phyloP scores from a whole-genome alignment of 306 rosid species.

The Inga oerstediana region DNA sequence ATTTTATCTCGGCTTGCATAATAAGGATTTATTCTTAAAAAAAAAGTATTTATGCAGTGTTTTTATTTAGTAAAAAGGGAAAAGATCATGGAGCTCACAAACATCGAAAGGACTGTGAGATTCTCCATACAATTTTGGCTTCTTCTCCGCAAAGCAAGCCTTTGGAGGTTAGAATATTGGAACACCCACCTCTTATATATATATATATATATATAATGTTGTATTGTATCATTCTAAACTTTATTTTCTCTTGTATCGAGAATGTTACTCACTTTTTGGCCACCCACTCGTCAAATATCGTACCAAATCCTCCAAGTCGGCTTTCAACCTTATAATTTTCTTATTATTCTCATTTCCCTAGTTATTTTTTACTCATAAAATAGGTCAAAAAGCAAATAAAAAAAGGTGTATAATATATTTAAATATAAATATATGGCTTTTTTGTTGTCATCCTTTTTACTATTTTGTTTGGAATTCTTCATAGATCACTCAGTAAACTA shows the following conservation, averaged over 20 bases:
- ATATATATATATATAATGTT: not conserved
- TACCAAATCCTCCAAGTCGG: slow-evolving; percentile 29
- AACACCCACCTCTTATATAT: not conserved
- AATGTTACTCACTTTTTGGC: slow-evolving; percentile 22
- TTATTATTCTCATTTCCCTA: slow-evolving; percentile 21
- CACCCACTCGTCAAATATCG: slow-evolving; percentile 15
- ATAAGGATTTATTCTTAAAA: too few relatives aligned
- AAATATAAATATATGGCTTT: too few relatives aligned
- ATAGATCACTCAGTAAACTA: too few relatives aligned
- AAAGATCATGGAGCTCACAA: not conserved
- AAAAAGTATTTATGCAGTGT: too few relatives aligned
- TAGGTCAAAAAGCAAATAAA: too few relatives aligned
- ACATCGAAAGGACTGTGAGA: not conserved
- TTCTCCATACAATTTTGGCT: not conserved
- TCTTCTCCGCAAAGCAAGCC: slow-evolving; percentile 55
- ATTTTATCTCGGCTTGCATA: too few relatives aligned
- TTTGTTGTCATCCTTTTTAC: too few relatives aligned
- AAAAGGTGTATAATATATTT: too few relatives aligned
- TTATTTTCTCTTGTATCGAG: slow-evolving; percentile 26
- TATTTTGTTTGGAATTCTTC: too few relatives aligned
- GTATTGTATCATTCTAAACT: not conserved
- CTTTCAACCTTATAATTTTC: slow-evolving; percentile 38
- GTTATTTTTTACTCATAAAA: too few relatives aligned
- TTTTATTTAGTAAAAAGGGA: too few relatives aligned
- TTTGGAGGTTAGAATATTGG: slow-evolving; percentile 29